Evolutionary conservation across 1,284 basidiomycete genomes (phyloP).

Genomic region (Stereum hirsutum): DNA sequence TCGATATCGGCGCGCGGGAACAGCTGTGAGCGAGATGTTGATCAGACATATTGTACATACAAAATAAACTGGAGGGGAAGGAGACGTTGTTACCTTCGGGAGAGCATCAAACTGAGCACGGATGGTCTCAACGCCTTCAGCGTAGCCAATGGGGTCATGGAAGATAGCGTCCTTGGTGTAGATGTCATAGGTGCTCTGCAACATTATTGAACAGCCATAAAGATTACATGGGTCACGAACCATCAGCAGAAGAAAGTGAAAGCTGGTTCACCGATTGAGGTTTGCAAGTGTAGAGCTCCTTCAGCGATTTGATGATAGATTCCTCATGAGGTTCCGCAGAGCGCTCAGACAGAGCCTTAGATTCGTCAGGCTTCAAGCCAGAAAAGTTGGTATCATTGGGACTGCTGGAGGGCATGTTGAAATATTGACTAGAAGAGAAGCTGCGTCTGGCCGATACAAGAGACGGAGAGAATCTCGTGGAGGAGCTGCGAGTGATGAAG

Average conservation of each 20-base stretch:
- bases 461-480: neutral
- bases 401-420: neutral
- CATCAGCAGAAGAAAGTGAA: neutral
- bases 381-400: slow-evolving; percentile 24
- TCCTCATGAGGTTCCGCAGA: slow-evolving; percentile 25
- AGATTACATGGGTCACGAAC: neutral
- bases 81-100: slow-evolving; percentile 29
- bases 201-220: neutral
- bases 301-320: slow-evolving; percentile 29
- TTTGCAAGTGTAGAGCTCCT: slow-evolving; percentile 37
- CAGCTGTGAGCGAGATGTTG: slow-evolving; percentile 19
- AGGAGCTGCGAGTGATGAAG: neutral
- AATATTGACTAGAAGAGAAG: neutral
- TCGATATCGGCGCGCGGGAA: slow-evolving; percentile 35
- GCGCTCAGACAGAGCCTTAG: slow-evolving; percentile 29
- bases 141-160: slow-evolving; percentile 41
- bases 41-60: neutral
- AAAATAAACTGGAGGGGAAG: neutral
- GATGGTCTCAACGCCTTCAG: slow-evolving; percentile 31
- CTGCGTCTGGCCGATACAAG: neutral
- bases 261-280: slow-evolving; percentile 24
- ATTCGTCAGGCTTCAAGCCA: slow-evolving; percentile 29
- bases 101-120: slow-evolving; percentile 38
- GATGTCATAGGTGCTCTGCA: slow-evolving; percentile 33
- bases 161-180: slow-evolving; percentile 36